These are phyloP conservation scores for Metschnikowia similis DNA, from an alignment of 805 yeast species.

Conservation along the genomic window DNA sequence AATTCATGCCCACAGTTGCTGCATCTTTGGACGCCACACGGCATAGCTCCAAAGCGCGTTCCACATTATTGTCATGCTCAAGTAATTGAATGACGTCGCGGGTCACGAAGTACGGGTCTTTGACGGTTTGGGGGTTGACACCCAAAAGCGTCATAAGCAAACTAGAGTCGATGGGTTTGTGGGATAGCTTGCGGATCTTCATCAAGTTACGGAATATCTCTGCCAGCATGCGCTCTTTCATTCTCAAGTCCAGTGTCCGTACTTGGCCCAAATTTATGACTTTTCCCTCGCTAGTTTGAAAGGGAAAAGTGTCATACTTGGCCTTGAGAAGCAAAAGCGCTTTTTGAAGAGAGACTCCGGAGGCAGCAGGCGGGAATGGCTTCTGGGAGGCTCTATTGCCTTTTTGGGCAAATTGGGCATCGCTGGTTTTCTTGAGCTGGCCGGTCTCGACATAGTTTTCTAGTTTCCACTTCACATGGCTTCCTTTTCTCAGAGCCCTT, in stretches of 20 bases:
- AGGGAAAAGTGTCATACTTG: constrained; percentile 25
- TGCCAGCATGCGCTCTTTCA: constrained; percentile 18
- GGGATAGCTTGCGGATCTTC: constrained; percentile 20
- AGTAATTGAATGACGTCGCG: constrained; percentile 52
- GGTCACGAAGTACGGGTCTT: constrained; percentile 55
- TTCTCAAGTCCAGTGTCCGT: constrained; percentile 21
- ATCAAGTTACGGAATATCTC: constrained; percentile 28
- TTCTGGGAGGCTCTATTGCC: constrained; percentile 4
- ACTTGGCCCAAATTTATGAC: constrained; percentile 22
- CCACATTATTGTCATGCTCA: constrained; percentile 40
- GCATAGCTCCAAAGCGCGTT: constrained; percentile 52
- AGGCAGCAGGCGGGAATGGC: not conserved
- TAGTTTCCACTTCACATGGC: constrained; percentile 19
- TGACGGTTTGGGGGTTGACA: constrained; percentile 50
- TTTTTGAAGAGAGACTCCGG: constrained; percentile 14
- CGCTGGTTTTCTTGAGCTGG: constrained; percentile 19
- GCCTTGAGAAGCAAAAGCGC: constrained; percentile 27
- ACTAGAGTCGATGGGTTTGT: constrained; percentile 36
- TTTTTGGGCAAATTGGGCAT: constrained; percentile 14
- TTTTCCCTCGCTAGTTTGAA: constrained; percentile 25
- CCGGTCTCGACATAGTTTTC: constrained; percentile 28
- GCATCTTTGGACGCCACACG: constrained; percentile 40
- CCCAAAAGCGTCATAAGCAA: constrained; percentile 56
- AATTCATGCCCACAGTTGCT: constrained; percentile 62
- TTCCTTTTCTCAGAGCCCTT: not conserved